phyloP scores from a whole-genome alignment of 768 basidiomycete species.

The Clitopilus hobsonii region DNA sequence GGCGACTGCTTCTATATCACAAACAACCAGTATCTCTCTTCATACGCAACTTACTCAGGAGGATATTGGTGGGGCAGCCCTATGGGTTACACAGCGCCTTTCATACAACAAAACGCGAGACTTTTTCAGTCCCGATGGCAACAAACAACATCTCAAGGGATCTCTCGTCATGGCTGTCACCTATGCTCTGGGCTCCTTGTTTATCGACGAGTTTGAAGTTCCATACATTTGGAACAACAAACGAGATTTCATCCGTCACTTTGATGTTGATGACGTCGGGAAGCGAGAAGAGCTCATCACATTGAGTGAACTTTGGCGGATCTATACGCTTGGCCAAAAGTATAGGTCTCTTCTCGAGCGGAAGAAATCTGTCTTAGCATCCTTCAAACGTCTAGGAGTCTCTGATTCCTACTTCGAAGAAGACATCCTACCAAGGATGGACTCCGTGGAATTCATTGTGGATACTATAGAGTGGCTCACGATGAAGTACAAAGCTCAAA shows the following conservation, averaged over 20 bases:
- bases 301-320: constrained; percentile 85
- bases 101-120: constrained; percentile 66
- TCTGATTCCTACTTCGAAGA: constrained; percentile 74
- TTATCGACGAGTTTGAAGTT: constrained; percentile 87
- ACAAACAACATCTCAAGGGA: constrained; percentile 52
- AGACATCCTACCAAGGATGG: constrained; percentile 60
- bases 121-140: constrained; percentile 66
- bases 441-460: constrained; percentile 83
- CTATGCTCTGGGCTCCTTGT: constrained; percentile 73
- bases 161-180: constrained; percentile 78
- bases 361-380: constrained; percentile 51
- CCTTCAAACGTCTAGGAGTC: constrained; percentile 65
- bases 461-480: constrained; percentile 90
- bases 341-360: constrained; percentile 85
- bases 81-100: constrained; percentile 83
- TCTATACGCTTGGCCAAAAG: constrained; percentile 83
- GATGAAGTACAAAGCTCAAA: constrained; percentile 77
- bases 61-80: constrained; percentile 76
- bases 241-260: constrained; percentile 84
- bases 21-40: constrained; percentile 52
- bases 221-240: constrained; percentile 95
- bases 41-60: constrained; percentile 62
- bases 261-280: constrained; percentile 62
- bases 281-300: constrained; percentile 67
- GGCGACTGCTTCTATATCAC: constrained; percentile 77